phyloP scores from a whole-genome alignment of 176 grass and related monocot genomes.

The sorghum (Sorghum bicolor) region DNA sequence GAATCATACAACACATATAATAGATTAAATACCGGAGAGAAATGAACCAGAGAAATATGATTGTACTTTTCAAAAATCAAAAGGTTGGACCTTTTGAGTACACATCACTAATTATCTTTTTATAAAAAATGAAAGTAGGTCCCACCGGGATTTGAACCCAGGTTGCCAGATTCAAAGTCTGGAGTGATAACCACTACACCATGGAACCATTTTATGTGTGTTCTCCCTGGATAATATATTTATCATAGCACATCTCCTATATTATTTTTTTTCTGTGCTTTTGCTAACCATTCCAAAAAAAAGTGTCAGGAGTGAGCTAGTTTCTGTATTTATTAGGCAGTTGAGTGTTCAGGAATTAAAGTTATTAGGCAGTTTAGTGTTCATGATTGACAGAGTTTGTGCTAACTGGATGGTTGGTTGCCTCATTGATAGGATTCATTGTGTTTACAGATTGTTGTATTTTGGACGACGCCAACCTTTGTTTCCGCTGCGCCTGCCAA shows the following conservation, averaged over 20 bases:
- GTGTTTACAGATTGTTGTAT: neutral
- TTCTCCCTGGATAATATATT: neutral
- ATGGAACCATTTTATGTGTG: no score
- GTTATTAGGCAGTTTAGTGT: neutral
- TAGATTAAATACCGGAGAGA: neutral
- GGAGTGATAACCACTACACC: slow-evolving; percentile 18
- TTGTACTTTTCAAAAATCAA: neutral
- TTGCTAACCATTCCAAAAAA: neutral
- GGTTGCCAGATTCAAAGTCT: no score
- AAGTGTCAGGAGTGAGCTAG: neutral
- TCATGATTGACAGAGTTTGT: neutral
- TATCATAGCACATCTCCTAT: neutral
- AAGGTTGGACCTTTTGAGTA: neutral
- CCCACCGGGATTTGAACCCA: no score
- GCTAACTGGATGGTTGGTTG: neutral
- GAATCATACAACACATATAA: neutral
- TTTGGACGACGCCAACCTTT: neutral
- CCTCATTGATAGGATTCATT: neutral
- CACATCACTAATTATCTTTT: no score
- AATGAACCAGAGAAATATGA: neutral
- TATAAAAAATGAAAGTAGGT: no score
- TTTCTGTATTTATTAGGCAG: neutral
- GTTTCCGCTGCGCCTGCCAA: neutral
- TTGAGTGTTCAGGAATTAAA: neutral
- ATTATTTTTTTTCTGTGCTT: neutral